These are phyloP conservation scores for Aspergillus carbonarius DNA, from an alignment of 2,329 filamentous ascomycete genomes.

Conservation along the genomic window DNA sequence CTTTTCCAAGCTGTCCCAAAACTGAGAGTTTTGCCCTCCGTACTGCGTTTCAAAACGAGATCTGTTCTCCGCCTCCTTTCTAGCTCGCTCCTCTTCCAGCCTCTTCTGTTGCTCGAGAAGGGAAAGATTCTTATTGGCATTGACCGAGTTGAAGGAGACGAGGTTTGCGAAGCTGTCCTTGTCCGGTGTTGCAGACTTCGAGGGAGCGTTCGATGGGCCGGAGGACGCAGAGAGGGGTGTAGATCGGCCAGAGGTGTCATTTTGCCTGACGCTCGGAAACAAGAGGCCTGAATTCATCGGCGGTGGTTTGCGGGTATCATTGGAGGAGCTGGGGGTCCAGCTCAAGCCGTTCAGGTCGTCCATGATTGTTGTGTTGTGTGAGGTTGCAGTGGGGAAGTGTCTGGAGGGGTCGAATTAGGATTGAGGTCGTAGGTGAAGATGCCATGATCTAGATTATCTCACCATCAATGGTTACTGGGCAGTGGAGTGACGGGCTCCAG, in stretches of 20 bases:
- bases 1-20: slow-evolving; percentile 71
- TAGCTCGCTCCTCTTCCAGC: slow-evolving; percentile 72
- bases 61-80: slow-evolving; percentile 71
- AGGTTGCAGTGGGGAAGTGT: slow-evolving; percentile 15
- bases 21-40: slow-evolving; percentile 64
- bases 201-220: slow-evolving; percentile 35
- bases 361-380: slow-evolving; percentile 34
- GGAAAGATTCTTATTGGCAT: slow-evolving; percentile 65
- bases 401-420: slow-evolving; percentile 24
- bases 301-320: slow-evolving; percentile 36
- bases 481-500: slow-evolving; percentile 10
- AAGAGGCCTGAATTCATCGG: slow-evolving; percentile 37
- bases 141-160: slow-evolving; percentile 56
- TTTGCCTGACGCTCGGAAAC: slow-evolving; percentile 38
- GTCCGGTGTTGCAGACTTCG: slow-evolving; percentile 42
- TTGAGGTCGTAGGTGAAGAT: slow-evolving; percentile 13
- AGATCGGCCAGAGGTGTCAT: slow-evolving; percentile 43
- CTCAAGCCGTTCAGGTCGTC: slow-evolving; percentile 49
- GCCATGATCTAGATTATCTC: slow-evolving; percentile 20
- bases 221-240: slow-evolving; percentile 41
- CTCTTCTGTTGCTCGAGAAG: slow-evolving; percentile 65
- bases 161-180: slow-evolving; percentile 62
- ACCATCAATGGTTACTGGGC: slow-evolving; percentile 16
- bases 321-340: slow-evolving; percentile 41
- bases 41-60: slow-evolving; percentile 74